Conservation (phyloP, 2,329 filamentous ascomycete genomes). For the Neofusicoccum sp. region DNA sequence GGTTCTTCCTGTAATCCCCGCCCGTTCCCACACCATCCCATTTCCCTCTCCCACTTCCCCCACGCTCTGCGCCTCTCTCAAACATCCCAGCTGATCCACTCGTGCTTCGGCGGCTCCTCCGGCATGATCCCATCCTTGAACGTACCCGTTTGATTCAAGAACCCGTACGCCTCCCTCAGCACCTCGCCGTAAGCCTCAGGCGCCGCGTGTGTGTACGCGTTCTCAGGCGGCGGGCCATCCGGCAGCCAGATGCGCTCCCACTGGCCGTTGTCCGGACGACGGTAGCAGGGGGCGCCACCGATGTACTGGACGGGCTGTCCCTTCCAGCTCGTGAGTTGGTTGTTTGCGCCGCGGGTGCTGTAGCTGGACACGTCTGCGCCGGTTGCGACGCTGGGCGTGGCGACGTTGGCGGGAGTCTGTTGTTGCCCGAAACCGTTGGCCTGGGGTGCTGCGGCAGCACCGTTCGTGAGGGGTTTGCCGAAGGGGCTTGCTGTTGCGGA, state of each 20-base stretch:
- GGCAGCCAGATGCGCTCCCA: slow-evolving; percentile 72
- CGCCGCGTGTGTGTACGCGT: slow-evolving; percentile 59
- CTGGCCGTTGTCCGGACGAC: neutral
- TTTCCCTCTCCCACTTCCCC: neutral
- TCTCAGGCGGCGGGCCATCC: slow-evolving; percentile 60
- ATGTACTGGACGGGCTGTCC: slow-evolving; percentile 60
- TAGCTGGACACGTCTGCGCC: slow-evolving; percentile 34
- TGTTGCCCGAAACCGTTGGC: slow-evolving; percentile 22
- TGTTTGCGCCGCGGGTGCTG: slow-evolving; percentile 42
- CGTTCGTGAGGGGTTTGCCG: slow-evolving; percentile 19
- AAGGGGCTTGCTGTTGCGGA: slow-evolving; percentile 25
- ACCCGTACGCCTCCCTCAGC: slow-evolving; percentile 61
- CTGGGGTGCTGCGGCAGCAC: slow-evolving; percentile 13
- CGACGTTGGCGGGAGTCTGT: slow-evolving; percentile 17
- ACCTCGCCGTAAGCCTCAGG: slow-evolving; percentile 58
- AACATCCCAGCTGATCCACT: slow-evolving; percentile 50
- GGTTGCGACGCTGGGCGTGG: slow-evolving; percentile 8
- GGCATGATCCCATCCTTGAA: slow-evolving; percentile 75
- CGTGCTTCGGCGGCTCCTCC: slow-evolving; percentile 71
- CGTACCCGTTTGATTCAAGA: slow-evolving; percentile 61
- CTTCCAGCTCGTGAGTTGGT: slow-evolving; percentile 59
- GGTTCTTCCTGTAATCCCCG: no score
- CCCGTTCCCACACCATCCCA: no score
- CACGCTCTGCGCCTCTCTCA: neutral
- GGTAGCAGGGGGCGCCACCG: slow-evolving; percentile 24